phyloP scores from a whole-genome alignment of 345 rosid genomes.

The Hibiscus tridactylites region DNA sequence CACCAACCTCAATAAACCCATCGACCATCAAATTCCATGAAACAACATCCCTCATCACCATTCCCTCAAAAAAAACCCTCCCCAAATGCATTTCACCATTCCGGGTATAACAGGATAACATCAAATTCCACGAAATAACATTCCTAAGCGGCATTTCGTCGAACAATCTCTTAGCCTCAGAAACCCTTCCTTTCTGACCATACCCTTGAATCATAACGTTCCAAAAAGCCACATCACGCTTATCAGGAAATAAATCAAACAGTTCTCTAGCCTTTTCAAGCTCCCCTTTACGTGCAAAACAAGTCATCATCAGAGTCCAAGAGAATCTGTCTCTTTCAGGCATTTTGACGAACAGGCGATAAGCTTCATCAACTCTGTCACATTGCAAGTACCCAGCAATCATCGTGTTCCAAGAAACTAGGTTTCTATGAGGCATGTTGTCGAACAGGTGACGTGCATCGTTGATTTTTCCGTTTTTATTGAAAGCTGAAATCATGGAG shows the following conservation, averaged over 20 bases:
- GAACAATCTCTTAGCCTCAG: slow-evolving; percentile 45
- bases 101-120: slow-evolving; percentile 7
- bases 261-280: slow-evolving; percentile 60
- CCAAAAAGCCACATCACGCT: slow-evolving; percentile 56
- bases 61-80: slow-evolving; percentile 28
- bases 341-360: slow-evolving; percentile 50
- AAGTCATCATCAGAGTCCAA: slow-evolving; percentile 41
- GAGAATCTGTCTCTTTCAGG: slow-evolving; percentile 50
- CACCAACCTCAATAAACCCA: slow-evolving; percentile 25
- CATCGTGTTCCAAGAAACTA: slow-evolving; percentile 64
- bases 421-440: slow-evolving; percentile 52
- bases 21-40: slow-evolving; percentile 46
- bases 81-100: slow-evolving; percentile 10
- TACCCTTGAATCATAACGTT: slow-evolving; percentile 56
- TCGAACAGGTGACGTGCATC: slow-evolving; percentile 67
- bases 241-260: slow-evolving; percentile 30
- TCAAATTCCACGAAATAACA: slow-evolving; percentile 49
- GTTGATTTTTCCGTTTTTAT: slow-evolving; percentile 25
- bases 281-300: slow-evolving; percentile 4
- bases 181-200: slow-evolving; percentile 34
- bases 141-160: slow-evolving; percentile 54
- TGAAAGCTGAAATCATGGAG: not conserved
- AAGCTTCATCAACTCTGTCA: slow-evolving; percentile 39
- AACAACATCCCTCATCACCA: slow-evolving; percentile 37
- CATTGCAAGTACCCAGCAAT: slow-evolving; percentile 54